Evolutionary conservation across 441 rosid genomes (phyloP).

Genomic region (Corymbia calophylla): DNA sequence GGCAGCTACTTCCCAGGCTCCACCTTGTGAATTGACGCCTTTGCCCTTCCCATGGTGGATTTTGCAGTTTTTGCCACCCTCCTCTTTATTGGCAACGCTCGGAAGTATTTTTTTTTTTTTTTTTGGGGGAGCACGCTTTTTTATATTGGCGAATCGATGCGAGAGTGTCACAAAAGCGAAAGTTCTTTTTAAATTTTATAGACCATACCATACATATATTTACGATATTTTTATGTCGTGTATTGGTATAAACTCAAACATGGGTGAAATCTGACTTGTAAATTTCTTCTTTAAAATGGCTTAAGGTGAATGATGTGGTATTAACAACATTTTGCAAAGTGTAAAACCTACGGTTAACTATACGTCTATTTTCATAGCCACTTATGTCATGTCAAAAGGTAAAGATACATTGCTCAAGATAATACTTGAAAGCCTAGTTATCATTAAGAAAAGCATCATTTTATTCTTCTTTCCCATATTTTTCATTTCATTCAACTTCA

Average conservation of each 20-base stretch:
- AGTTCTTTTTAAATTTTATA: neutral
- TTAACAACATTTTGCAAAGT: neutral
- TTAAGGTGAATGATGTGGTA: fast-evolving
- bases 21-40: neutral
- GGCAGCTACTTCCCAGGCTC: neutral
- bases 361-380: neutral
- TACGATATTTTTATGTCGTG: neutral
- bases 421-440: neutral
- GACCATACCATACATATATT: neutral
- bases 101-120: too few species aligned
- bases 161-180: neutral
- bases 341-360: neutral
- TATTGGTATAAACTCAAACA: neutral
- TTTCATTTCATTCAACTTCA: neutral
- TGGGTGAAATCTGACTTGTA: neutral
- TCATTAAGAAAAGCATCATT: neutral
- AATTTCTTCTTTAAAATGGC: neutral
- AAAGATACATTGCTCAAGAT: fast-evolving
- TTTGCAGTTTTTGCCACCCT: neutral
- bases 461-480: fast-evolving
- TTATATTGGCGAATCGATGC: neutral
- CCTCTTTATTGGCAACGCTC: neutral
- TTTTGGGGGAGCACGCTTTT: too few species aligned
- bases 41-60: neutral
- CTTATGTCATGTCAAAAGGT: neutral